phyloP scores from a whole-genome alignment of 495 filamentous ascomycete species.

The Trichoderma parareesei region DNA sequence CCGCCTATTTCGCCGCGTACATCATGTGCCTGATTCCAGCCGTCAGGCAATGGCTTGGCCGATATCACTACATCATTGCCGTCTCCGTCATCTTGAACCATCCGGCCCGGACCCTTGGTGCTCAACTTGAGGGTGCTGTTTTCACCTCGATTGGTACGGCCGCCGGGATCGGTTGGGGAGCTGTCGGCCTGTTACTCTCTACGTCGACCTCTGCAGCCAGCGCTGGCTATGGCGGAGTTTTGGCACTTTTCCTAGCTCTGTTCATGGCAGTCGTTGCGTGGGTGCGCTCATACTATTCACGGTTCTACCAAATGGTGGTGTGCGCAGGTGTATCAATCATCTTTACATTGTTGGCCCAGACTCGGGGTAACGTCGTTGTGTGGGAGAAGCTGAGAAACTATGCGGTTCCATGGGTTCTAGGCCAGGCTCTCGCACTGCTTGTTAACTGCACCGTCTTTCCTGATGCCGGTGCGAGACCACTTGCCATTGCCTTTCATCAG shows the following conservation, averaged over 20 bases:
- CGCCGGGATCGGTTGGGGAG: constrained; percentile 49
- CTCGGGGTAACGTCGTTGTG: constrained; percentile 27
- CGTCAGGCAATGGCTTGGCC: constrained; percentile 37
- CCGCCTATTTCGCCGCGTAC: constrained; percentile 46
- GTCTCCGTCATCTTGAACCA: constrained; percentile 48
- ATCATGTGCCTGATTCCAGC: constrained; percentile 44
- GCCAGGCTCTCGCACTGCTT: constrained; percentile 41
- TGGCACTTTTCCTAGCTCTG: constrained; percentile 43
- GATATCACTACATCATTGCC: constrained; percentile 44
- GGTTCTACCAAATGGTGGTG: constrained; percentile 46
- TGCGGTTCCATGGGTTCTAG: constrained; percentile 49
- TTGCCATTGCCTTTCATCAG: constrained; percentile 38
- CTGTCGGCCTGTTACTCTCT: constrained; percentile 44
- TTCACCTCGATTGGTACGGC: constrained; percentile 45
- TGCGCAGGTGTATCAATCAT: constrained; percentile 47
- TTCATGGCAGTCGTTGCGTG: constrained; percentile 43
- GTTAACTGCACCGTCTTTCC: constrained; percentile 40
- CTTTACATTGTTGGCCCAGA: constrained; percentile 43
- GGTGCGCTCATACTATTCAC: constrained; percentile 44
- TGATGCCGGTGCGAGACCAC: constrained; percentile 43
- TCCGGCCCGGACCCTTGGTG: constrained; percentile 43
- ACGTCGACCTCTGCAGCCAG: constrained; percentile 34
- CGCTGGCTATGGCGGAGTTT: constrained; percentile 44
- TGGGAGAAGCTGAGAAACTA: constrained; percentile 44
- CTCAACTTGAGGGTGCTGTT: constrained; percentile 46